A percentile compares a stretch with the other conserved stretches of the same genome.
Evolutionary conservation across 495 filamentous ascomycete species (phyloP).

Genomic region (Podospora conica): DNA sequence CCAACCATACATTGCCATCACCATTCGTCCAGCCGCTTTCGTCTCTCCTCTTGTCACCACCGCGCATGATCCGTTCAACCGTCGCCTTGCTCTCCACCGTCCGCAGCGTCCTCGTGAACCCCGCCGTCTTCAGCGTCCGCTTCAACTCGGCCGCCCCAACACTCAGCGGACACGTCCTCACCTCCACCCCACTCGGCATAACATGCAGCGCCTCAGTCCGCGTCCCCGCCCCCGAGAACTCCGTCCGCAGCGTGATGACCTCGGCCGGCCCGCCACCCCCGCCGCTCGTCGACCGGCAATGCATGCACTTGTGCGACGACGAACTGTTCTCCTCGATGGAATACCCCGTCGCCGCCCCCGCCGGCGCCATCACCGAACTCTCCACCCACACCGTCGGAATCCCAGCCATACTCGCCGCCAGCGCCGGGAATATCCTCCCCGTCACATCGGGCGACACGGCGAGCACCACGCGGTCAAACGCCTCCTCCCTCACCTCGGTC

Average conservation of each 20-base stretch:
- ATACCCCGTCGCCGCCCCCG: background rate
- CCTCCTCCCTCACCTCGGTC: slow-evolving; percentile 8
- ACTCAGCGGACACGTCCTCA: slow-evolving; percentile 28
- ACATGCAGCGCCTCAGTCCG: slow-evolving; percentile 28
- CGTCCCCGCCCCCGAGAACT: background rate
- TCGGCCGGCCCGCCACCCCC: slow-evolving; percentile 16
- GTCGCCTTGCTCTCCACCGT: slow-evolving; percentile 25
- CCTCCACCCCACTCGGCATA: slow-evolving; percentile 25
- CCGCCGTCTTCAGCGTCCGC: slow-evolving; percentile 15
- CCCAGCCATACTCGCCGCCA: slow-evolving; percentile 27
- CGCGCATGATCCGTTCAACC: slow-evolving; percentile 13
- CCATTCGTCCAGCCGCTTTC: slow-evolving; percentile 34
- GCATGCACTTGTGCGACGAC: background rate
- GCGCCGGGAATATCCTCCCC: slow-evolving; percentile 37
- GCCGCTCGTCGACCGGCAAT: background rate
- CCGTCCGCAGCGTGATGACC: slow-evolving; percentile 27
- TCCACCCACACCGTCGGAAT: slow-evolving; percentile 42
- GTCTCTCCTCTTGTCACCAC: background rate
- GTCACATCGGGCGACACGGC: slow-evolving; percentile 43
- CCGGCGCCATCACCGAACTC: slow-evolving; percentile 22
- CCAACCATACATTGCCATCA: slow-evolving; percentile 44
- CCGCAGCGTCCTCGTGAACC: slow-evolving; percentile 34
- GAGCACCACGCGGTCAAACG: slow-evolving; percentile 40
- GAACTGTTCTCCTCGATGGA: background rate
- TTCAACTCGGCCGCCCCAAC: slow-evolving; percentile 7